Evolutionary conservation across 495 filamentous ascomycete genomes (phyloP).

Genomic region (Tuber aestivum): DNA sequence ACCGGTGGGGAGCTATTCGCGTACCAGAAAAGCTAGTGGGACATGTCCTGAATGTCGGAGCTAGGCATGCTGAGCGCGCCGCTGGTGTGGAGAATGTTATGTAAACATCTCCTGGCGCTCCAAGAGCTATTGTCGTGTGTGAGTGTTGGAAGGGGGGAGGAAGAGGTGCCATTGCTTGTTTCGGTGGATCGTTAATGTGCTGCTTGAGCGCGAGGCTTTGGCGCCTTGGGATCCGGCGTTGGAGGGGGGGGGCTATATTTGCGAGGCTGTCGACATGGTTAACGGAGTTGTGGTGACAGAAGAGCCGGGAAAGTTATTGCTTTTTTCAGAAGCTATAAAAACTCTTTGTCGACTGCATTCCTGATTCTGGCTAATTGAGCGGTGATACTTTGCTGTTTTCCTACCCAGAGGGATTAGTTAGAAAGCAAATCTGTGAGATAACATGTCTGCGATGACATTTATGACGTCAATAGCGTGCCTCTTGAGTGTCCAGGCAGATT

Average conservation of each 20-base stretch:
- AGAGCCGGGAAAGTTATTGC: not conserved
- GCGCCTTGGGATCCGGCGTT: slow-evolving; percentile 59
- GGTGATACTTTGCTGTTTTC: slow-evolving; percentile 44
- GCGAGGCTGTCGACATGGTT: slow-evolving; percentile 44
- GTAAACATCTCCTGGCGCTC: slow-evolving; percentile 59
- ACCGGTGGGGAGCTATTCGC: slow-evolving; percentile 52
- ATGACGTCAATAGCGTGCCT: slow-evolving; percentile 59
- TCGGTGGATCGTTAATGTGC: slow-evolving; percentile 62
- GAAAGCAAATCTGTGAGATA: not conserved
- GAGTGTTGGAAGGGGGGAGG: not conserved
- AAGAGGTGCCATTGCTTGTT: slow-evolving; percentile 59
- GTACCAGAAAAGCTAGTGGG: slow-evolving; percentile 60
- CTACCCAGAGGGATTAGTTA: not conserved
- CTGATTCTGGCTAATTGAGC: slow-evolving; percentile 62
- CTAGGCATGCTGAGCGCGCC: slow-evolving; percentile 52
- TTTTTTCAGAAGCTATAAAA: slow-evolving; percentile 59
- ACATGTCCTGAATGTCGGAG: slow-evolving; percentile 65
- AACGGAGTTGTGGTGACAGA: not conserved
- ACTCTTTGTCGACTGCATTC: slow-evolving; percentile 58
- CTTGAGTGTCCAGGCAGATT: slow-evolving; percentile 58
- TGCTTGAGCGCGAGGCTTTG: slow-evolving; percentile 50
- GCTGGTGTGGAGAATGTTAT: slow-evolving; percentile 52
- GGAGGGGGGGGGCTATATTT: slow-evolving; percentile 57
- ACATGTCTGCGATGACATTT: slow-evolving; percentile 54
- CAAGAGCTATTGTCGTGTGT: slow-evolving; percentile 40